These are phyloP conservation scores for Theileria sp. DNA, from an alignment of 169 alveolate species.

Conservation along the genomic window DNA sequence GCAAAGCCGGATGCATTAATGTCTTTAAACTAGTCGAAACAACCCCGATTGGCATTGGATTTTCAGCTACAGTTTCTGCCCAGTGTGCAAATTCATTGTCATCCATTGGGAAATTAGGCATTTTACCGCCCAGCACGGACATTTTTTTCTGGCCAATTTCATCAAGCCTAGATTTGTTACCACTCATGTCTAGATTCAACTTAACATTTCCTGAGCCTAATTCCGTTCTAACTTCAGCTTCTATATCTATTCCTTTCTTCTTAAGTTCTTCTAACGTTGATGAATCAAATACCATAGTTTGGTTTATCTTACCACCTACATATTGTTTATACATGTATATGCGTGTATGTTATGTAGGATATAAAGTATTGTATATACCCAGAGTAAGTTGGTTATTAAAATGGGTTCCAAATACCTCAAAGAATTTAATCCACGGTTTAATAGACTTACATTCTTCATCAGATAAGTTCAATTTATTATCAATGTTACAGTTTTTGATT, in stretches of 20 bases:
- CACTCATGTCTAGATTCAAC: not conserved
- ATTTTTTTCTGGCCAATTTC: constrained; percentile 42
- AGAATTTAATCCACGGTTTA: constrained; percentile 54
- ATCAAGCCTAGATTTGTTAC: constrained; percentile 10
- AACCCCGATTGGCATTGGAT: constrained; percentile 67
- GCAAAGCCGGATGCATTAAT: constrained; percentile 18
- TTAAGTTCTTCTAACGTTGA: constrained; percentile 22
- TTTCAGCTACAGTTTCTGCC: constrained; percentile 59
- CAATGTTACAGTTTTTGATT: constrained; percentile 22
- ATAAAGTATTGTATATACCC: constrained; percentile 20
- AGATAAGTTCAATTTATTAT: constrained; percentile 6
- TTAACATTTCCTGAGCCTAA: constrained; percentile 36
- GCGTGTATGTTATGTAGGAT: not conserved
- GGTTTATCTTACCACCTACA: constrained; percentile 62
- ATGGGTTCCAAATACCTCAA: constrained; percentile 63
- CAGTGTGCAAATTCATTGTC: constrained; percentile 53
- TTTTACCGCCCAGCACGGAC: constrained; percentile 60
- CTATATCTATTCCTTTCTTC: constrained; percentile 44
- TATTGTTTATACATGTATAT: not conserved
- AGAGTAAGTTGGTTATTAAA: constrained; percentile 52
- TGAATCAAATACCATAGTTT: constrained; percentile 33
- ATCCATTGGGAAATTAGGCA: constrained; percentile 62
- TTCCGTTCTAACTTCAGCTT: constrained; percentile 22
- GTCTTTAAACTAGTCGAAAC: constrained; percentile 37
- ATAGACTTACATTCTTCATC: constrained; percentile 39